These are phyloP conservation scores for Xerocomus amazonicus DNA, from an alignment of 1,284 basidiomycete species.

Conservation along the genomic window DNA sequence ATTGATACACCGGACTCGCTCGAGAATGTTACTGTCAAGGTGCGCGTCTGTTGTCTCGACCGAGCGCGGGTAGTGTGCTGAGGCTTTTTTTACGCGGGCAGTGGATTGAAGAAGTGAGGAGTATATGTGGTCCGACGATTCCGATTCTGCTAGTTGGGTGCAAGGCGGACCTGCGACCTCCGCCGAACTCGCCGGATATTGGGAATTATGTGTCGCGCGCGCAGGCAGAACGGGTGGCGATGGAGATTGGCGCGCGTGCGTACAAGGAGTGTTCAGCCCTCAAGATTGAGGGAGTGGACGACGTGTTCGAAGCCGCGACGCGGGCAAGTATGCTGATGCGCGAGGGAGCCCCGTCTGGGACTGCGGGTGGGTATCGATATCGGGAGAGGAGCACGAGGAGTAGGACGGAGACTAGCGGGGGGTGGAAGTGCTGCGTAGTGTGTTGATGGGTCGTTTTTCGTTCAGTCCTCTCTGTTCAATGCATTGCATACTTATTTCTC, in stretches of 20 bases:
- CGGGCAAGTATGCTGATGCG: slow-evolving; percentile 92
- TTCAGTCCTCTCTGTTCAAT: slow-evolving; percentile 4
- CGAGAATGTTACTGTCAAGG: slow-evolving; percentile 94
- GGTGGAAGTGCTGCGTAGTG: slow-evolving; percentile 59
- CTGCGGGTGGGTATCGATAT: slow-evolving; percentile 36
- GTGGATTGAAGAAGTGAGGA: slow-evolving; percentile 98
- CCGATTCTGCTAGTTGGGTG: slow-evolving; percentile 85
- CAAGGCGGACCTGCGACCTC: slow-evolving; percentile 79
- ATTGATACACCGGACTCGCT: slow-evolving; percentile 96
- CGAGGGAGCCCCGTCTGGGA: slow-evolving; percentile 65
- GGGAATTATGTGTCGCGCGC: slow-evolving; percentile 64
- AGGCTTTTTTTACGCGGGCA: slow-evolving; percentile 30
- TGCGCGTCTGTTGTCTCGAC: slow-evolving; percentile 30
- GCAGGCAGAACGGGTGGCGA: slow-evolving; percentile 76
- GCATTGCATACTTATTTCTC: slow-evolving; percentile 11
- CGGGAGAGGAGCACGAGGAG: slow-evolving; percentile 11
- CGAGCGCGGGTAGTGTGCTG: neutral
- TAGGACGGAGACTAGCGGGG: slow-evolving; percentile 40
- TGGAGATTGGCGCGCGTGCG: slow-evolving; percentile 79
- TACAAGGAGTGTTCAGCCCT: slow-evolving; percentile 94
- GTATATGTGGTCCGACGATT: slow-evolving; percentile 81
- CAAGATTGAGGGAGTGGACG: slow-evolving; percentile 90
- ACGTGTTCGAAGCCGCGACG: slow-evolving; percentile 93
- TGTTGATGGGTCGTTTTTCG: slow-evolving; percentile 36
- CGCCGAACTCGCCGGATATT: slow-evolving; percentile 38